A percentile compares a stretch with the other conserved stretches of the same genome.
phyloP scores from a whole-genome alignment of 2,329 filamentous ascomycete species.

The Curvularia sp. region DNA sequence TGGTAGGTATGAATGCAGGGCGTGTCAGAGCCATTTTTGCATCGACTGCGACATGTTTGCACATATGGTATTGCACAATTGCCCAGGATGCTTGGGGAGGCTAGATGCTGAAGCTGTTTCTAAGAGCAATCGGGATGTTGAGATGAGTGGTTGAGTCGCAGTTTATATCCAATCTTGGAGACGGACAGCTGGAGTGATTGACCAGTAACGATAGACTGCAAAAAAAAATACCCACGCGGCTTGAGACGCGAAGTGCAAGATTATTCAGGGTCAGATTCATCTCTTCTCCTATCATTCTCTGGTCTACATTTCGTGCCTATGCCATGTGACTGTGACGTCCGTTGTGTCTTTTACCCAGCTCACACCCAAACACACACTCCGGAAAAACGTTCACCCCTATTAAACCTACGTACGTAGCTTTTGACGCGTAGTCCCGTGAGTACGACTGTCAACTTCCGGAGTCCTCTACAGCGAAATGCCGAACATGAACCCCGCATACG shows the following conservation, averaged over 20 bases:
- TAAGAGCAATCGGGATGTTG: conserved; percentile 38
- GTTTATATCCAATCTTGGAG: background rate
- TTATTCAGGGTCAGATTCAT: background rate
- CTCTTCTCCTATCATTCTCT: background rate
- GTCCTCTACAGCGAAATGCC: conserved; percentile 7
- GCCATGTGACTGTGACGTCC: background rate
- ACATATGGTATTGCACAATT: conserved; percentile 94
- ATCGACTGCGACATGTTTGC: conserved; percentile 97
- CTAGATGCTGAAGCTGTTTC: conserved; percentile 28
- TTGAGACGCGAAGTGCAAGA: background rate
- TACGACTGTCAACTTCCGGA: background rate
- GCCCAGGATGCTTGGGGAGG: conserved; percentile 78
- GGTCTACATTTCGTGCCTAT: background rate
- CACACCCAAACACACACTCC: background rate
- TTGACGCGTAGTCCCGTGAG: conserved; percentile 17
- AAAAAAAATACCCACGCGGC: background rate
- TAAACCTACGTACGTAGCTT: background rate
- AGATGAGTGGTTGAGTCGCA: conserved; percentile 33
- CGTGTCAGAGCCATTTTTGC: conserved; percentile 92
- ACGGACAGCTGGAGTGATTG: background rate
- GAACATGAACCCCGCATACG: conserved; percentile 19
- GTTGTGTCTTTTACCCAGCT: background rate
- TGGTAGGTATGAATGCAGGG: conserved; percentile 84
- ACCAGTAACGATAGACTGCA: background rate
- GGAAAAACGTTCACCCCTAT: background rate